These are phyloP conservation scores for Grifola frondosa DNA, from an alignment of 1,284 basidiomycete species.

Conservation along the genomic window DNA sequence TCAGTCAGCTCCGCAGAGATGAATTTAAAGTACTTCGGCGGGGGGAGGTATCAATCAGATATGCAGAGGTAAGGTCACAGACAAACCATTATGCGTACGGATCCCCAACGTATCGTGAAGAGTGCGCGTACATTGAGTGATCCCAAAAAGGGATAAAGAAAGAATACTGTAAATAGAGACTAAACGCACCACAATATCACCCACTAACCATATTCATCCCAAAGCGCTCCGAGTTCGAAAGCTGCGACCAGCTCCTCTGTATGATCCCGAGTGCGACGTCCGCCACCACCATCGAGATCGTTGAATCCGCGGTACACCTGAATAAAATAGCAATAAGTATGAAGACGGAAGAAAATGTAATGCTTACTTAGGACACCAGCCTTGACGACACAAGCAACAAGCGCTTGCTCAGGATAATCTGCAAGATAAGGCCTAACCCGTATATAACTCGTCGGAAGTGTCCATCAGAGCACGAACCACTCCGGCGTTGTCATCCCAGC, in stretches of 20 bases:
- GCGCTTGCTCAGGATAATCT: constrained; percentile 11
- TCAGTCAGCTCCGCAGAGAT: too few species aligned
- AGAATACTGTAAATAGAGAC: constrained; percentile 9
- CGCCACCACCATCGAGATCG: constrained; percentile 1
- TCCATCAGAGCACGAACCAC: constrained; percentile 8
- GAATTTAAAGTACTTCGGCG: not conserved
- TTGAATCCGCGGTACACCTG: constrained; percentile 12
- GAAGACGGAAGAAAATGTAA: not conserved
- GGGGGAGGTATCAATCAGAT: not conserved
- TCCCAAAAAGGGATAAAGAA: constrained; percentile 4
- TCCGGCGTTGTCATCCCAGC: constrained; percentile 6
- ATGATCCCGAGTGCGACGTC: constrained; percentile 8
- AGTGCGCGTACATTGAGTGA: not conserved
- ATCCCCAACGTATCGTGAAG: constrained; percentile 5
- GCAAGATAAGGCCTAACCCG: constrained; percentile 8
- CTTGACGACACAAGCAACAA: constrained; percentile 2
- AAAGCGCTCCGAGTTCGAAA: constrained; percentile 11
- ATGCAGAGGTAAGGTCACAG: constrained; percentile 16
- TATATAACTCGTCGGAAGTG: constrained; percentile 8
- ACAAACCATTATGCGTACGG: constrained; percentile 12
- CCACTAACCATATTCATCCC: constrained; percentile 23
- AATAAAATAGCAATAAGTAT: not conserved
- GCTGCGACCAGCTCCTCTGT: constrained; percentile 4
- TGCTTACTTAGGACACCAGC: constrained; percentile 18
- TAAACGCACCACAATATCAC: not conserved